These are phyloP conservation scores for Euphorbia tirucalli DNA, from an alignment of 345 rosid species.

Conservation along the genomic window DNA sequence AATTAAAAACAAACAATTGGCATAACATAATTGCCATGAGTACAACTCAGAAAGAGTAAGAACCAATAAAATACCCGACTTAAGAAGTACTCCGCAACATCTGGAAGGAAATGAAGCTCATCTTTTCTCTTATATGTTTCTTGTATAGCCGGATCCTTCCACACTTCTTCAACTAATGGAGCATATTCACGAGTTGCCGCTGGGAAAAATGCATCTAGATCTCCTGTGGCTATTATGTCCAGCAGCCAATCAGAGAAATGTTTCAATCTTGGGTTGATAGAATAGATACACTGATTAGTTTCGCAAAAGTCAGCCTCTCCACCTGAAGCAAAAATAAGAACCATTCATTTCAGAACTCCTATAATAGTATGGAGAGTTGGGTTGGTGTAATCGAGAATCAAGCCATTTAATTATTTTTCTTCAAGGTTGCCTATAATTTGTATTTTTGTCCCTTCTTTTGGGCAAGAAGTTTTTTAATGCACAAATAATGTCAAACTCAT, in stretches of 20 bases:
- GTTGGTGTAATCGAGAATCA: background rate
- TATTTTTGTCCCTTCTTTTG: background rate
- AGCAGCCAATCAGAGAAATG: conserved; percentile 98
- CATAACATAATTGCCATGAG: background rate
- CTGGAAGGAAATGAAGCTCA: conserved; percentile 98
- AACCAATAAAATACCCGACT: conserved; percentile 57
- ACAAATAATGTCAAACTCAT: background rate
- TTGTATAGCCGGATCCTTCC: conserved; percentile 97
- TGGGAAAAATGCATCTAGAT: conserved; percentile 95
- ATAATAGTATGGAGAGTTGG: background rate
- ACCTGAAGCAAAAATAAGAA: conserved; percentile 38
- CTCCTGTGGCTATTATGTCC: conserved; percentile 97
- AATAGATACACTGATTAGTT: conserved; percentile 52
- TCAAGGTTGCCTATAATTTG: background rate
- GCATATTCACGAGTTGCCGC: conserved; percentile 99
- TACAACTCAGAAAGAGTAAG: background rate
- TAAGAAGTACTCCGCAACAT: conserved; percentile 88
- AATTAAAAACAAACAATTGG: background rate
- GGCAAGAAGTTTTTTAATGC: background rate
- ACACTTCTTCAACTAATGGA: conserved; percentile 93
- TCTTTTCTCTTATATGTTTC: conserved; percentile 79
- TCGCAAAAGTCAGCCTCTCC: conserved; percentile 43
- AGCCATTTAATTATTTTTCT: background rate
- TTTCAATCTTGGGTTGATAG: conserved; percentile 88
- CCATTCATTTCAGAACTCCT: background rate